Base-by-base conservation (phyloP, 2,329 filamentous ascomycete genomes). In the Aspergillus uvarum region DNA sequence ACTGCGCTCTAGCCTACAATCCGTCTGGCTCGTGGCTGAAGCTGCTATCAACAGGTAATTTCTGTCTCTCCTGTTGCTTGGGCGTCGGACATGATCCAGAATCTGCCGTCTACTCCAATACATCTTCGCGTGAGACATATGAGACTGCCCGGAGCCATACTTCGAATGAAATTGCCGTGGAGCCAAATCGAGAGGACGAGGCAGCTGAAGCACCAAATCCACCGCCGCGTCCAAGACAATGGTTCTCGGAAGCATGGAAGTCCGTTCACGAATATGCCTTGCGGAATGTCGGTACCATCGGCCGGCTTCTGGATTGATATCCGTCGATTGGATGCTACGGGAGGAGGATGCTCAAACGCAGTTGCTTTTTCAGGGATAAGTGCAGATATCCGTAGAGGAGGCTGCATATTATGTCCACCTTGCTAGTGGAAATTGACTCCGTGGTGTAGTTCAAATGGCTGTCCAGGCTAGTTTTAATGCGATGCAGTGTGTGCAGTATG, bases 61-160 rank as follows among this genome's bases (percentile, higher is more conserved):
- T 26, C 32, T 60, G 44, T 44, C 53, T 61, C 19, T 50, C 38
- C 35, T 65, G 62, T 24, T 61, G 60, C 48, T 47, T 52, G 24
- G 49, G 51, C 21, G 26, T 11, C 24, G 21, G 38, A 10, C 16
- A 55, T 21, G 59, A 59, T 29, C 52, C 49, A 12, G 51, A 60
- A n/a, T 38, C 52, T 12, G 19, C 12, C 31, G 22, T 59, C 14
- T 55, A 60, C 42, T 60, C 60, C 11, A 63, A 59, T 31, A 57
- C 56, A 10, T 19, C 54, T 14, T 64, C 60, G 12, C 54, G 61
- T 44, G 64, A 66, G 3, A 66, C 64, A 6, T 66, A 64, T 51
- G 38, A 47, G 10, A 66, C 64, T 24, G 64, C 64, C 5, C 51
- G 53, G 12, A 58, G 56, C 50, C 58, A 49, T 22, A 4, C 49